Base-by-base conservation (phyloP, 371 early-diverging fungal species). In the Mucor velutinosus region DNA sequence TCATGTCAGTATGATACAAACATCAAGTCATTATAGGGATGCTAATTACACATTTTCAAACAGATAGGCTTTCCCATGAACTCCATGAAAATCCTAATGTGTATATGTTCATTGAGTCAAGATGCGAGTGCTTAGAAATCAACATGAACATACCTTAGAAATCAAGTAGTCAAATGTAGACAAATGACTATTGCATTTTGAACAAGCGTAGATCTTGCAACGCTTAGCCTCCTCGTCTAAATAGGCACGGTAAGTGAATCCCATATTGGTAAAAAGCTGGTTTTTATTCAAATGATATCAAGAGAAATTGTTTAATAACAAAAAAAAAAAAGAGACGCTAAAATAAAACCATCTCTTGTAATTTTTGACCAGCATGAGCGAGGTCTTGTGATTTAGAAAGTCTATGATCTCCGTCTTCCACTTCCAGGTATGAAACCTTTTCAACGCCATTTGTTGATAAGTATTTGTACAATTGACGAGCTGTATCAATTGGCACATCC, bases 151-250 rank as follows among this genome's bases (percentile, higher is more conserved):
- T 84, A 87, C 92, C 82, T 83, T 90, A 30, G 92, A 92, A 30
- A 92, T 71, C 47, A 92, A 78, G 49, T 80, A 81, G 6, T 87
- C 87, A 17, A 58, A 69, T 21, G 90, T 87, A 17, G 90, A 82
- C 19, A 94, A 79, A 63, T 92, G 94, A n/a, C 90, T 94, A 68
- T 86, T 85, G 77, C 94, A 94, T 14, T 78, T 72, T 49, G 69
- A 75, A 75, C 94, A 94, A 37, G 85, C 86, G 67, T 88, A 86
- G 63, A 92, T 74, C 23, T 25, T 45, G 27, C 35, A 11, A 19
- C 53, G 53, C 14, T 27, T 53, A 27, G 53, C 27, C 15, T 63
- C 81, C 35, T 85, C 85, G 53, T 77, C 82, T 41, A 89, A 77
- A 71, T 83, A 88, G 10, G 75, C 79, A 62, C 82, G 82, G 66